Conservation (phyloP, 2,329 filamentous ascomycete genomes). For the Colletotrichum noveboracense region DNA sequence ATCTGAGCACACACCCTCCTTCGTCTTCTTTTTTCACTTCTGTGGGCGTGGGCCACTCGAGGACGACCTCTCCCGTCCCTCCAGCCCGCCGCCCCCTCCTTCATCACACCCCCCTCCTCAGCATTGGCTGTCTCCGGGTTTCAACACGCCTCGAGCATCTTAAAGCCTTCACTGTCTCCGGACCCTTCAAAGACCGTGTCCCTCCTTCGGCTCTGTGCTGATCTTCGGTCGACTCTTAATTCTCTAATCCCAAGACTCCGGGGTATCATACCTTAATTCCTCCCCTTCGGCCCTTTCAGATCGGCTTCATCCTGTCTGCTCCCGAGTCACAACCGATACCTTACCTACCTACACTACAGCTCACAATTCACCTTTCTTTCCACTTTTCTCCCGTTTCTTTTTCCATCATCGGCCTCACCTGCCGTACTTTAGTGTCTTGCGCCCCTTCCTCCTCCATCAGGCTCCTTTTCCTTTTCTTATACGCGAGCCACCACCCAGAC, state of each 20-base stretch:
- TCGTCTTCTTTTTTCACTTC: neutral
- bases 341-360: neutral
- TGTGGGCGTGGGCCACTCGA: neutral
- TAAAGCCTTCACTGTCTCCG: conserved; percentile 15
- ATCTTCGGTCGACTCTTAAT: conserved; percentile 14
- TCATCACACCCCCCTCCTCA: neutral
- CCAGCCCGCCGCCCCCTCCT: neutral
- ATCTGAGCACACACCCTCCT: conserved; percentile 10
- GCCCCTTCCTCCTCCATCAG: neutral
- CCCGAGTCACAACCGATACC: neutral
- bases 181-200: neutral
- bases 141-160: conserved; percentile 6
- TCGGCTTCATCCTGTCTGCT: conserved; percentile 3
- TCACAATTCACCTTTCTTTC: neutral
- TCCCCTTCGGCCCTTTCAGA: neutral
- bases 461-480: neutral
- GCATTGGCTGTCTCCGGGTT: neutral
- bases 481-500: neutral
- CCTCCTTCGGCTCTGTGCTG: conserved; percentile 8
- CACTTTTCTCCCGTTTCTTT: neutral
- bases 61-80: neutral
- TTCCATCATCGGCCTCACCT: neutral
- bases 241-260: neutral
- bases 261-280: neutral
- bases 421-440: neutral